These are phyloP conservation scores for Phaeosphaeria sp. DNA, from an alignment of 2,329 filamentous ascomycete genomes.

Conservation along the genomic window DNA sequence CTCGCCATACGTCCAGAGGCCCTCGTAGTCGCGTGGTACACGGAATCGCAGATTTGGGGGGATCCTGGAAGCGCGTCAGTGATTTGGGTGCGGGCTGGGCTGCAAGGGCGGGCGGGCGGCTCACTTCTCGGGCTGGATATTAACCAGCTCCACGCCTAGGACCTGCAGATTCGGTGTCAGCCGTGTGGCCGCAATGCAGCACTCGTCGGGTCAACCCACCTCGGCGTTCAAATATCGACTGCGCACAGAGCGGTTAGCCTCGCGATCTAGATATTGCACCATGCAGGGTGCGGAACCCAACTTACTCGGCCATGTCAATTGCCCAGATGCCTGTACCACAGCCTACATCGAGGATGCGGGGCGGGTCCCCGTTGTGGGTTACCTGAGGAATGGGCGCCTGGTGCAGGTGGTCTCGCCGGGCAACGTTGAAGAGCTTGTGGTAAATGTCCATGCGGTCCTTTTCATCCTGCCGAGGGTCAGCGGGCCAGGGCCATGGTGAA, in stretches of 20 bases:
- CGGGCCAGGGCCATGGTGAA: neutral
- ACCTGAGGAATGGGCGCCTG: slow-evolving; percentile 43
- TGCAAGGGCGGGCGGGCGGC: slow-evolving; percentile 50
- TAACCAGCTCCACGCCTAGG: slow-evolving; percentile 66
- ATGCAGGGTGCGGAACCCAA: slow-evolving; percentile 26
- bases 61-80: slow-evolving; percentile 61
- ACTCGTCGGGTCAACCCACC: slow-evolving; percentile 36
- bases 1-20: slow-evolving; percentile 71
- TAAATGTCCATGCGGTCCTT: slow-evolving; percentile 81
- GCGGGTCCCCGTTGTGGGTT: slow-evolving; percentile 44
- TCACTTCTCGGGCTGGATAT: slow-evolving; percentile 65
- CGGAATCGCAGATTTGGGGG: slow-evolving; percentile 72
- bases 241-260: slow-evolving; percentile 37
- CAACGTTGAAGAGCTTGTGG: slow-evolving; percentile 76
- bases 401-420: slow-evolving; percentile 60
- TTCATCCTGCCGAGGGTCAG: slow-evolving; percentile 62
- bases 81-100: slow-evolving; percentile 43
- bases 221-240: slow-evolving; percentile 64
- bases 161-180: slow-evolving; percentile 51
- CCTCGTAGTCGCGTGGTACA: slow-evolving; percentile 77
- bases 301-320: slow-evolving; percentile 81
- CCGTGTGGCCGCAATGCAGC: slow-evolving; percentile 25
- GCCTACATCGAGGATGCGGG: slow-evolving; percentile 70
- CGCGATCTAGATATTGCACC: slow-evolving; percentile 13
- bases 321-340: slow-evolving; percentile 93